Base-by-base conservation (phyloP, 2,329 filamentous ascomycete species). In the Cephalotrichum gorgonifer region DNA sequence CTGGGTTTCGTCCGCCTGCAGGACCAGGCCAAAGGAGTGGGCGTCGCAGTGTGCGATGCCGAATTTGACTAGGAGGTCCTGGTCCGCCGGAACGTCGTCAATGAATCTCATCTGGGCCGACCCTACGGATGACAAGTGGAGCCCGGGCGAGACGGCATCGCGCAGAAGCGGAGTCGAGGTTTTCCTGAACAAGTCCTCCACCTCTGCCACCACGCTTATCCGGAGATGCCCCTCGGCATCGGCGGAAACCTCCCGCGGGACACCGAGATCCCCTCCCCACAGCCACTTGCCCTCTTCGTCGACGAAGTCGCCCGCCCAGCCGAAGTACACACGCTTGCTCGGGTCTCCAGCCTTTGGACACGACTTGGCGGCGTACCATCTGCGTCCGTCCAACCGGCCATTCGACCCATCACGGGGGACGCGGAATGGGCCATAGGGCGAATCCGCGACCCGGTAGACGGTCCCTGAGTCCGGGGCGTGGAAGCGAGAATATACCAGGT, bases 331-430 rank as follows among this genome's bases (percentile, higher is more conserved):
- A 9, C 63, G 56, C 50, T 55, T 60, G 22, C 50, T 54, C 2
- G 59, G 48, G 15, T 62, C 55, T 7, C 58, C 61, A 3, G 53
- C 58, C 25, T 56, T 59, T 8, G 58, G 57, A n/a, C 60, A 63
- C 0, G 62, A 66, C 51, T 64, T 65, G 12, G 62, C 64, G 3
- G 62, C 64, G 41, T 66, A 66, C 62, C 62, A 66, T 17, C 64
- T 54, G 4, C 64, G 57, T 4, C 61, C 64, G 27, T 66, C 64
- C 1, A 66, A 55, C 3, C 63, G 54, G 14, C 64, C 62, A 42
- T 59, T 55, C 2, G 61, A 64, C 5, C 61, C 61, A 31, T 64
- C 61, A 8, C 61, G 56, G 7, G 64, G 64, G 3, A 62, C 54
- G 8, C 63, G 60, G 51, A 65, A 66, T 6, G 64, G 64, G 1